Evolutionary conservation across 2,329 filamentous ascomycete species (phyloP), one percentile per base, ranked within the genome.

Genomic region (Thelonectria blattea): DNA sequence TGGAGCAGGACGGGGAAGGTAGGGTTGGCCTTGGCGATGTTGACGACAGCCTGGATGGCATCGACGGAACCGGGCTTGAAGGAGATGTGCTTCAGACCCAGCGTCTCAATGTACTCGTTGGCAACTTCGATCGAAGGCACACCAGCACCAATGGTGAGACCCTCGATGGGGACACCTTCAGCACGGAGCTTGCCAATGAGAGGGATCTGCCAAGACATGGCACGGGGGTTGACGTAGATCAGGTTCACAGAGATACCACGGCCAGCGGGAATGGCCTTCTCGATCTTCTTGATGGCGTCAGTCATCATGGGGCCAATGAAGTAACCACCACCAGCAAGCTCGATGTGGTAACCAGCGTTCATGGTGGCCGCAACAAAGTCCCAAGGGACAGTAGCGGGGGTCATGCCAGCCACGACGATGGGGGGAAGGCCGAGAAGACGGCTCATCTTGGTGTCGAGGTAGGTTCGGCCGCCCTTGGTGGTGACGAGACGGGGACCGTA

Each of bases 401-500:
- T 97, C 93, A 97, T 97, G 74, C 93, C 93, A 58, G 93, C 92
- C 62, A 97, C 92, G 81, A 97, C 89, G 64, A 97, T 81, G 0
- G 93, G 93, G 9, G 93, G 92, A 5, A 95, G 82, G 68, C 93
- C 93, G 17, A 97, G 81, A 18, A 96, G 81, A 68, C 92, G 85
- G 76, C 91, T 96, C 90, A 97, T 95, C 81, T 97, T 97, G 63
- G 95, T 99, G 75, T 98, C 93, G 48, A 99, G 92, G 68, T 91
- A 97, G 2, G 92, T 97, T 73, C 93, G 86, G 18, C 95, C 95
- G 58, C 87, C 88, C 11, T 93, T 94, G 14, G 91, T 97, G 79
- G 92, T 95, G 70, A 96, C 88, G 45, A 99, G 84, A 61, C 89
- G 90, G n/a, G 96, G 95, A 10, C 94, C 93, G 74, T 95, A 93